These are phyloP conservation scores for Aspergillus homomorphus DNA, from an alignment of 495 filamentous ascomycete species.

Conservation along the genomic window DNA sequence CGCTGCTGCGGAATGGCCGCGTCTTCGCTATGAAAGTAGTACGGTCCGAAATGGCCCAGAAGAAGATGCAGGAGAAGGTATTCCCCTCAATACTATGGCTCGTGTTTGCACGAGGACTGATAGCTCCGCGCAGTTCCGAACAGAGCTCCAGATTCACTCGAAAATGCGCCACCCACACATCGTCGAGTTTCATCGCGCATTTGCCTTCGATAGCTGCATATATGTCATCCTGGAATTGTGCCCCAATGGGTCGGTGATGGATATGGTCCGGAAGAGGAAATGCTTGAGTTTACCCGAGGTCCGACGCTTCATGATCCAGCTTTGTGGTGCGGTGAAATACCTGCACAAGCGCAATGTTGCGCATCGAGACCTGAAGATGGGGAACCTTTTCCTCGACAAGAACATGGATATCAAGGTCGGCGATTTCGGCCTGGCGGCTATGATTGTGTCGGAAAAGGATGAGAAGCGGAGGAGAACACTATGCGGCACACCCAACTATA, in stretches of 20 bases:
- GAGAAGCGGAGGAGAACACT: constrained; percentile 82
- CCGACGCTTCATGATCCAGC: constrained; percentile 86
- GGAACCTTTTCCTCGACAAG: constrained; percentile 92
- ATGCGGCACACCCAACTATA: constrained; percentile 97
- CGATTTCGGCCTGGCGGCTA: constrained; percentile 94
- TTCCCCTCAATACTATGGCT: constrained; percentile 3
- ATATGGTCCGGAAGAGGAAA: constrained; percentile 88
- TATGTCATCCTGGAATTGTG: constrained; percentile 95
- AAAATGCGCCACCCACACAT: constrained; percentile 95
- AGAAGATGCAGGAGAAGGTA: constrained; percentile 88
- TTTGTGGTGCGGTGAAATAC: constrained; percentile 94
- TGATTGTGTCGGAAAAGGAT: constrained; percentile 82
- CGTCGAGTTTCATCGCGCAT: constrained; percentile 90
- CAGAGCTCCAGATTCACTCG: constrained; percentile 95
- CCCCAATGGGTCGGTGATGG: constrained; percentile 95
- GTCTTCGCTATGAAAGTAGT: constrained; percentile 88
- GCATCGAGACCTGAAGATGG: constrained; percentile 96
- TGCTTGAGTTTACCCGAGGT: constrained; percentile 88
- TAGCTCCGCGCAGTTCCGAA: constrained; percentile 69
- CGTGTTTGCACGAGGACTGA: constrained; percentile 25
- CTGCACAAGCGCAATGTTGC: constrained; percentile 93
- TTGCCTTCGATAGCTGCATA: constrained; percentile 81
- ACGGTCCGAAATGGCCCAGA: constrained; percentile 78
- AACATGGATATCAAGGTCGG: constrained; percentile 98
- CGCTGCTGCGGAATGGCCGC: constrained; percentile 59